phyloP scores from a whole-genome alignment of 352 stramenopile species.

The Phytopythium sindhum region DNA sequence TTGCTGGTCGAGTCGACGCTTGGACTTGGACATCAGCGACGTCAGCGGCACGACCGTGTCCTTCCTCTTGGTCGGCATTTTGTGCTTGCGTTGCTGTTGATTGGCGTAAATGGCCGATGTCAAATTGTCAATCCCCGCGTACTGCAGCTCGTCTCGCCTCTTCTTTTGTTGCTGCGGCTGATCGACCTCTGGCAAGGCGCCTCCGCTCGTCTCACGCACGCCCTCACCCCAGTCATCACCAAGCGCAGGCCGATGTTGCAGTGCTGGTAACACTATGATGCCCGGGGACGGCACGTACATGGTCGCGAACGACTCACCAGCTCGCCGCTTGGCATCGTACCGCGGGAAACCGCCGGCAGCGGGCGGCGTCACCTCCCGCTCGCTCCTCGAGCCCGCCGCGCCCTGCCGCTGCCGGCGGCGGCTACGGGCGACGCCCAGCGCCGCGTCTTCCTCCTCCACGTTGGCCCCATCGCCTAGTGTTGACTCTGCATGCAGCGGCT shows the following conservation, averaged over 20 bases:
- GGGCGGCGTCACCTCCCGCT: background rate
- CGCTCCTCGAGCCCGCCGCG: background rate
- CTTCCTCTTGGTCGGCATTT: background rate
- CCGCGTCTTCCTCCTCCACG: background rate
- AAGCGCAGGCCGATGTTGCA: background rate
- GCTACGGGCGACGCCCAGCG: background rate
- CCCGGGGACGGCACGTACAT: background rate
- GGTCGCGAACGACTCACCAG: background rate
- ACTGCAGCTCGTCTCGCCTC: background rate
- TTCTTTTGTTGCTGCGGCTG: background rate
- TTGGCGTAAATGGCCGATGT: background rate
- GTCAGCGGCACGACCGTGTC: background rate
- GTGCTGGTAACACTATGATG: background rate
- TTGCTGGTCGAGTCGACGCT: background rate
- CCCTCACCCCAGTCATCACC: background rate
- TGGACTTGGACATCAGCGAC: background rate
- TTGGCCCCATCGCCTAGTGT: no score
- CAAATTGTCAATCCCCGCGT: background rate
- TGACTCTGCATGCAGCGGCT: no score
- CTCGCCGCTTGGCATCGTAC: background rate
- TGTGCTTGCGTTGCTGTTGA: background rate
- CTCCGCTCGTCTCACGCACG: background rate
- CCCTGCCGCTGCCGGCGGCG: background rate
- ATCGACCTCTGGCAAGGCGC: background rate
- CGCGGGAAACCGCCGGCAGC: background rate